These are phyloP conservation scores for Scleroderma citrinum DNA, from an alignment of 768 basidiomycete species.

Conservation along the genomic window DNA sequence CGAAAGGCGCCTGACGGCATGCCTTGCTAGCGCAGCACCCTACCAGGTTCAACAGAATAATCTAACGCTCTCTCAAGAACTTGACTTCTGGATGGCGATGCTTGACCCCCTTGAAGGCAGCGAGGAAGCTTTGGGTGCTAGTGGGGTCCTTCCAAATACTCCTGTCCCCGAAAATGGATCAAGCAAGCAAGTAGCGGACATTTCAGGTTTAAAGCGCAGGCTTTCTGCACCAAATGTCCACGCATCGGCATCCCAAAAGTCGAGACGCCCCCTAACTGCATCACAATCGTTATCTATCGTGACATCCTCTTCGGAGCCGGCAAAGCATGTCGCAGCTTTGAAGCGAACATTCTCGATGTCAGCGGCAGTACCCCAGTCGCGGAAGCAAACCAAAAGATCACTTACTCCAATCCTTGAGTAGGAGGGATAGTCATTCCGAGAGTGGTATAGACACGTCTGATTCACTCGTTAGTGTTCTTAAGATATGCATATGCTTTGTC, in stretches of 20 bases:
- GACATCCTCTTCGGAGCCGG: not conserved
- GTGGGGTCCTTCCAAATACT: not conserved
- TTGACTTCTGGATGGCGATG: not conserved
- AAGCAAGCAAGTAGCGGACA: not conserved
- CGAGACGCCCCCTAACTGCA: not conserved
- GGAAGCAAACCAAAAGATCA: not conserved
- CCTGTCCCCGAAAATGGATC: not conserved
- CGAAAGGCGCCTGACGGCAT: not conserved
- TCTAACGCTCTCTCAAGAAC: not conserved
- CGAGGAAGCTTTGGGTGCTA: not conserved
- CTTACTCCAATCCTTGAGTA: not conserved
- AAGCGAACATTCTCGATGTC: not conserved
- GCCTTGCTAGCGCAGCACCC: no score
- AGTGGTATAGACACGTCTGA: no score
- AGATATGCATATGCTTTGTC: no score
- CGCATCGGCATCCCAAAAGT: not conserved
- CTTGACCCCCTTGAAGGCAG: not conserved
- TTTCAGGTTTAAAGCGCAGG: not conserved
- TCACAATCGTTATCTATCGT: not conserved
- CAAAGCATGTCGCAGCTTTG: not conserved
- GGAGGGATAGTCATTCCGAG: not conserved
- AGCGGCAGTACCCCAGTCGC: not conserved
- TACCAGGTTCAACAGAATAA: not conserved
- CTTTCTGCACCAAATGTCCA: not conserved
- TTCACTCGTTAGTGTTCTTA: no score